phyloP scores from a whole-genome alignment of 2,329 filamentous ascomycete species.

The Fusarium sp. region DNA sequence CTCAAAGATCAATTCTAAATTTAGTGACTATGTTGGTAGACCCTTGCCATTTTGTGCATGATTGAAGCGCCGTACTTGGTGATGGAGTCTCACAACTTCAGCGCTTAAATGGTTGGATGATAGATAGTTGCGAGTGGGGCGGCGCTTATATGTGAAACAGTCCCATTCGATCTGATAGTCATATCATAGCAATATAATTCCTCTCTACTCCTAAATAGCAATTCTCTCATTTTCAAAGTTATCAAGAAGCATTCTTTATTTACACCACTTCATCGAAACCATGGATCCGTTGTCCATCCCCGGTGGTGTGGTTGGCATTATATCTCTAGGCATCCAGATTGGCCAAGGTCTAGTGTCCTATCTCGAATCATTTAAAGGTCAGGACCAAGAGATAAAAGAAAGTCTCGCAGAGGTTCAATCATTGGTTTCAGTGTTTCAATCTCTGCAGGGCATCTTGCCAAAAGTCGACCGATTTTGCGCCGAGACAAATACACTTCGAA shows the following conservation, averaged over 20 bases:
- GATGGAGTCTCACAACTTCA: too few species aligned
- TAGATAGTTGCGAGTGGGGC: too few species aligned
- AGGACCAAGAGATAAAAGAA: neutral
- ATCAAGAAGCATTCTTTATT: too few species aligned
- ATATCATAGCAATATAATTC: too few species aligned
- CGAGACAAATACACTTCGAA: neutral
- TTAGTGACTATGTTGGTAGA: accelerated
- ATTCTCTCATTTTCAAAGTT: too few species aligned
- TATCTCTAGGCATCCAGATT: constrained; percentile 14
- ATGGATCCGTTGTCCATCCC: constrained; percentile 16
- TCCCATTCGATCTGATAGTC: neutral
- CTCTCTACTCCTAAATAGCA: too few species aligned
- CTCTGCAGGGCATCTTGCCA: neutral
- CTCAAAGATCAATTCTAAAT: neutral
- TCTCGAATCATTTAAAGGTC: neutral
- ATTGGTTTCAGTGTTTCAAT: neutral
- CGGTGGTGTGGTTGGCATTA: constrained; percentile 6
- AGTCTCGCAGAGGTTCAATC: neutral
- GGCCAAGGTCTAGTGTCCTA: constrained; percentile 5
- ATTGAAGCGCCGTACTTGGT: too few species aligned
- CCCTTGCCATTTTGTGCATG: too few species aligned
- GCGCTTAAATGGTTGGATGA: too few species aligned
- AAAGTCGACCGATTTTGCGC: accelerated
- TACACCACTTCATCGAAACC: accelerated
- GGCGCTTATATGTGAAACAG: neutral